Evolutionary conservation across 2,329 filamentous ascomycete species (phyloP).

Genomic region (Hymenoscyphus infarciens): DNA sequence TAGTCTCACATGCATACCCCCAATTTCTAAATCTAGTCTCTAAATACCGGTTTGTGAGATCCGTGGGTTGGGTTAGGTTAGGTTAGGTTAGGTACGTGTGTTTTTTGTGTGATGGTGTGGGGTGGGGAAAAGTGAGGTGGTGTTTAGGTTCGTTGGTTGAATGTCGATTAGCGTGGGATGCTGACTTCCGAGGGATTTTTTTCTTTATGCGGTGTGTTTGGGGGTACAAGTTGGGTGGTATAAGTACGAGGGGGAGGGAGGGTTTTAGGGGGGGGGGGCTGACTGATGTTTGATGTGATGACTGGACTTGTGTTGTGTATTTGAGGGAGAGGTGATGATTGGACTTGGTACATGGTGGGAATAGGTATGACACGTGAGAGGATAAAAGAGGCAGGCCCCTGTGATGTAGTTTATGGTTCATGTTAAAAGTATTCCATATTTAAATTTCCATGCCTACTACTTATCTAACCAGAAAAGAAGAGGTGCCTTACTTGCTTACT

Average conservation of each 20-base stretch:
- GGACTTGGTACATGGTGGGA: not conserved
- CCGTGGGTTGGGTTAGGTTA: no score
- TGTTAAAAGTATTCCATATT: not conserved
- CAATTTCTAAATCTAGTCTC: no score
- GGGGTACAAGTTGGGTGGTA: no score
- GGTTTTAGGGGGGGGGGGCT: not conserved
- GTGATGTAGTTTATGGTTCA: no score
- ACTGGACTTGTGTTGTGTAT: not conserved
- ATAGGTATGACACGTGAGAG: not conserved
- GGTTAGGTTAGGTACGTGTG: no score
- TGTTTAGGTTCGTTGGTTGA: not conserved
- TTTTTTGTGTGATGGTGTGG: conserved; percentile 14
- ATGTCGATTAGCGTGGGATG: not conserved
- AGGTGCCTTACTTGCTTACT: no score
- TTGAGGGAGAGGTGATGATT: no score
- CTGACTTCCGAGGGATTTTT: conserved; percentile 2
- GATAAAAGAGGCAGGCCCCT: no score
- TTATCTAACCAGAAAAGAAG: not conserved
- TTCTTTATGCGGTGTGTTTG: not conserved
- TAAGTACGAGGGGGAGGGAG: not conserved
- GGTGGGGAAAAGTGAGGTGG: not conserved
- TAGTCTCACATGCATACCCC: not conserved
- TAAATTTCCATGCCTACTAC: not conserved
- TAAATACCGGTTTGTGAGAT: not conserved
- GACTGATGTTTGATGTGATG: not conserved